Evolutionary conservation across 345 rosid genomes (phyloP).

Genomic region (Citrus hindsii): DNA sequence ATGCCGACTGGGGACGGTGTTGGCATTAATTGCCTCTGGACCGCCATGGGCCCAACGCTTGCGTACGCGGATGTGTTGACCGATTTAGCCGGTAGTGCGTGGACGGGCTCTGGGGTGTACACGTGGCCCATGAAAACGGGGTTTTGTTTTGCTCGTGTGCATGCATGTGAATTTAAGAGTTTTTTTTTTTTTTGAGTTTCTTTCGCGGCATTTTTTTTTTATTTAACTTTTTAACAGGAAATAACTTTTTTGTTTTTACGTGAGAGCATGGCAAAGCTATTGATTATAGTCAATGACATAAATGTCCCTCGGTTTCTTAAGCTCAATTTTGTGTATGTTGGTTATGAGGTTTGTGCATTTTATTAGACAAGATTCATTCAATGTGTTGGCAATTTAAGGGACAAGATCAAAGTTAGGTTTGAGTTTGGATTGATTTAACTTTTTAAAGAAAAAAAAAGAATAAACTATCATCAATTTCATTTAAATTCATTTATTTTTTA

Average conservation of each 20-base stretch:
- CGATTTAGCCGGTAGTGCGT: slow-evolving; percentile 35
- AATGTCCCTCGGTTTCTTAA: neutral
- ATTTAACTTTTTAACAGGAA: slow-evolving; percentile 19
- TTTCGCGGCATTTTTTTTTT: slow-evolving; percentile 28
- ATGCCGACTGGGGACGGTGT: slow-evolving; percentile 38
- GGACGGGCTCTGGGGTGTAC: slow-evolving; percentile 15
- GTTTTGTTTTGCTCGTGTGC: slow-evolving; percentile 13
- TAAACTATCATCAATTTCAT: too few species aligned
- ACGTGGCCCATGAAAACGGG: slow-evolving; percentile 25
- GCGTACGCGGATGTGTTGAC: slow-evolving; percentile 37
- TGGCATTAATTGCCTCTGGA: slow-evolving; percentile 49
- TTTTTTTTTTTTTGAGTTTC: slow-evolving; percentile 7
- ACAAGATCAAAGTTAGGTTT: neutral
- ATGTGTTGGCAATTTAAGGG: neutral
- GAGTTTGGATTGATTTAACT: neutral
- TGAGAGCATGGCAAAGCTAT: neutral
- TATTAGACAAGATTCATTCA: neutral
- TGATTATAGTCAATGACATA: neutral
- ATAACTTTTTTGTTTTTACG: slow-evolving; percentile 24
- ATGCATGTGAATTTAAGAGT: slow-evolving; percentile 26
- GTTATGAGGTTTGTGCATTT: neutral
- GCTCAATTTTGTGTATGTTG: neutral
- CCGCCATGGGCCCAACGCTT: slow-evolving; percentile 26
- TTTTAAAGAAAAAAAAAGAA: neutral
- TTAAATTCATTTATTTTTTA: too few species aligned